Evolutionary conservation across 306 rosid genomes (phyloP).

Genomic region (Lathyrus aphaca): DNA sequence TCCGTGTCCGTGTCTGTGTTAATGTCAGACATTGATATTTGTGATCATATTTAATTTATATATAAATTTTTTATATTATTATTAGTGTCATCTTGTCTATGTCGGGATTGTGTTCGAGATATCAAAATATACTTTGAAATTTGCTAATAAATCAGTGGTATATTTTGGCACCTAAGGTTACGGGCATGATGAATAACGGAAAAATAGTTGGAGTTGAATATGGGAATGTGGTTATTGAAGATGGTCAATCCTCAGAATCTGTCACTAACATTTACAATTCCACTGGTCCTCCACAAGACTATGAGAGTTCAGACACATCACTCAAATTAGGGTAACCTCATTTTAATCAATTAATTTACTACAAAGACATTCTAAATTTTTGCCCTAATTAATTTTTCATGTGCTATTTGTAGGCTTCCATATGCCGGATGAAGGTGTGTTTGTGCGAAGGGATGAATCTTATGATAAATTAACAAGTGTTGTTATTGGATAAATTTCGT

Average conservation of each 20-base stretch:
- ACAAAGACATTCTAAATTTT: not conserved
- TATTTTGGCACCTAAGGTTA: slow-evolving; percentile 45
- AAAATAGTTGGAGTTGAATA: slow-evolving; percentile 45
- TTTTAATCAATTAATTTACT: not conserved
- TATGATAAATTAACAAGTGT: not conserved
- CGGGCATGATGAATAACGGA: slow-evolving; percentile 37
- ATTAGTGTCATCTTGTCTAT: too few species aligned
- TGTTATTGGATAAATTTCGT: not conserved
- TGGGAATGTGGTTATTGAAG: slow-evolving; percentile 53
- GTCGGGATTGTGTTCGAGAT: too few species aligned
- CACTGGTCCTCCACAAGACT: slow-evolving; percentile 63
- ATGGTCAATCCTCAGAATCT: slow-evolving; percentile 92
- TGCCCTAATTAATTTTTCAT: not conserved
- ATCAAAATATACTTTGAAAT: too few species aligned
- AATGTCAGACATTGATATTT: too few species aligned
- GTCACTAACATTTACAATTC: slow-evolving; percentile 68
- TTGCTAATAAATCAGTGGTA: not conserved
- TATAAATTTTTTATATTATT: too few species aligned
- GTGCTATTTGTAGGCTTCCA: slow-evolving; percentile 56
- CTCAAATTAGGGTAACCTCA: slow-evolving; percentile 81
- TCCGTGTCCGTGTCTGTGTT: too few species aligned
- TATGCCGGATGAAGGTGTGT: slow-evolving; percentile 51
- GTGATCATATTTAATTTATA: too few species aligned
- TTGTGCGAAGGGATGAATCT: not conserved
- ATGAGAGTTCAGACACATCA: slow-evolving; percentile 80